These are phyloP conservation scores for Kluyveromyces nonfermentans DNA, from an alignment of 805 yeast species.

Conservation along the genomic window DNA sequence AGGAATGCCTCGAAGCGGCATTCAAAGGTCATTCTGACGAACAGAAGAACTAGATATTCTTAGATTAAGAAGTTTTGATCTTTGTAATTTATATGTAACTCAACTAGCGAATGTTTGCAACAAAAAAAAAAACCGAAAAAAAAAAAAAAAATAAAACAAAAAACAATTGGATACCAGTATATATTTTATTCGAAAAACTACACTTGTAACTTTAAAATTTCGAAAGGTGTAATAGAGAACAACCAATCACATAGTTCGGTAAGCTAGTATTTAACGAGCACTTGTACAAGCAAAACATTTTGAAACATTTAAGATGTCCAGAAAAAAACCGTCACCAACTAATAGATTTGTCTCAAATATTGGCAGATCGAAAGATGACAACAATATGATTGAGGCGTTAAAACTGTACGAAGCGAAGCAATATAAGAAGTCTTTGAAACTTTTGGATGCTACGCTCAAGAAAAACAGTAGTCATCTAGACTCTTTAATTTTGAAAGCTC, in stretches of 20 bases:
- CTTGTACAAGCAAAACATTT: no score
- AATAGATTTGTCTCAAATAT: slow-evolving; percentile 9
- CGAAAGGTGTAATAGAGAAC: no score
- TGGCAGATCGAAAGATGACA: slow-evolving; percentile 52
- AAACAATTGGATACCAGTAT: no score
- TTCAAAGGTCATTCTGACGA: slow-evolving; percentile 56
- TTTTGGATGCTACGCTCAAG: slow-evolving; percentile 66
- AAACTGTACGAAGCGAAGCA: slow-evolving; percentile 75
- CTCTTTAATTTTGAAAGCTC: slow-evolving; percentile 76
- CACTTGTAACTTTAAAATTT: no score
- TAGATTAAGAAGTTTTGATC: not conserved
- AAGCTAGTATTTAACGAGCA: no score
- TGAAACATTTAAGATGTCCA: slow-evolving; percentile 13
- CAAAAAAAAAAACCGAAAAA: no score
- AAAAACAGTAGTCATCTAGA: slow-evolving; percentile 71
- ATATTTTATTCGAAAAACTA: no score
- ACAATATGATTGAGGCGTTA: slow-evolving; percentile 71
- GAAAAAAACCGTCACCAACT: slow-evolving; percentile 14
- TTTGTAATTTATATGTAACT: no score
- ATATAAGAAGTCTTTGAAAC: slow-evolving; percentile 75
- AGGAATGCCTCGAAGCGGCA: slow-evolving; percentile 59
- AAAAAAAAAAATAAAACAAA: no score
- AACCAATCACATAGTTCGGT: no score
- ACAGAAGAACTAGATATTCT: not conserved
- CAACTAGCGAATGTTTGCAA: no score